These are phyloP conservation scores for Penicillium verrucosum DNA, from an alignment of 2,329 filamentous ascomycete species.

Conservation along the genomic window DNA sequence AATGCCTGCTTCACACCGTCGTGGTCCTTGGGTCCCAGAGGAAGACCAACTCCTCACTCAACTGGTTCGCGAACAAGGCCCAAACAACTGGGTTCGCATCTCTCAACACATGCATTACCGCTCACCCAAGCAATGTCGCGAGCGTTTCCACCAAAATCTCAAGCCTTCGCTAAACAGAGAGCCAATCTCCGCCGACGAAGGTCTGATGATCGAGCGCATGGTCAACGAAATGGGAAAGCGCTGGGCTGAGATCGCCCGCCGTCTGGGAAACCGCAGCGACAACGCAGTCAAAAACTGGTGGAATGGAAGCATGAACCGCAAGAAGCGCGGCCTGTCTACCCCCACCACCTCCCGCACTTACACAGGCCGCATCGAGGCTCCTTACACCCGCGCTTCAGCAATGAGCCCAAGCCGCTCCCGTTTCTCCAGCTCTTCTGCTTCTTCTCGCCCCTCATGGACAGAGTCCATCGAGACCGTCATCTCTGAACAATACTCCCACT, in stretches of 20 bases:
- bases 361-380: slow-evolving; percentile 39
- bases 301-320: slow-evolving; percentile 88
- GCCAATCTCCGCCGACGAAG: slow-evolving; percentile 69
- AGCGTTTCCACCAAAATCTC: slow-evolving; percentile 90
- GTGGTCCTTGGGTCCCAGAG: slow-evolving; percentile 77
- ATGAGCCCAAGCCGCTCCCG: slow-evolving; percentile 31
- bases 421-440: slow-evolving; percentile 26
- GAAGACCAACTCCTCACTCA: slow-evolving; percentile 71
- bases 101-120: slow-evolving; percentile 70
- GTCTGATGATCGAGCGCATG: slow-evolving; percentile 69
- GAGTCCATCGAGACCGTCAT: slow-evolving; percentile 16
- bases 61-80: slow-evolving; percentile 68
- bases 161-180: slow-evolving; percentile 72
- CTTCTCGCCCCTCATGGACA: slow-evolving; percentile 24
- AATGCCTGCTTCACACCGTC: slow-evolving; percentile 57
- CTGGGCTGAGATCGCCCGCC: slow-evolving; percentile 89
- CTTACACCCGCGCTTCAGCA: slow-evolving; percentile 36
- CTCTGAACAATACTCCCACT: slow-evolving; percentile 16
- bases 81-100: slow-evolving; percentile 88
- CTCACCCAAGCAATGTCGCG: slow-evolving; percentile 90
- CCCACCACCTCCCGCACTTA: slow-evolving; percentile 35
- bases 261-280: slow-evolving; percentile 79
- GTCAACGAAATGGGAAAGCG: slow-evolving; percentile 77
- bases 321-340: slow-evolving; percentile 50
- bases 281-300: slow-evolving; percentile 98